Base-by-base conservation (phyloP, 345 rosid species). In the Hypericum androsaemum region DNA sequence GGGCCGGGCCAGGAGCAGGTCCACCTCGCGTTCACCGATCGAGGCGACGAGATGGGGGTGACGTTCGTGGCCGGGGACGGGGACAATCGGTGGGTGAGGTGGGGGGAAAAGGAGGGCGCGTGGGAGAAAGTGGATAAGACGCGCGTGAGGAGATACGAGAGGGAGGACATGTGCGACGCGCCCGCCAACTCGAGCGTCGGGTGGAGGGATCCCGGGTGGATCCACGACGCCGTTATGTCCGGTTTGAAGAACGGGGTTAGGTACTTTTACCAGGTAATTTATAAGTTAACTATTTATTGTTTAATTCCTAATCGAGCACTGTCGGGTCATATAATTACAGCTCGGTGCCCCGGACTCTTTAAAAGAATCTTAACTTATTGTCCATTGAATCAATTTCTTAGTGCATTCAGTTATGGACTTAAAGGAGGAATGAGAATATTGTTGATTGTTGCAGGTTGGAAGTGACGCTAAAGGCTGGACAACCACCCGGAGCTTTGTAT, bases 141-240 rank as follows among this genome's bases (percentile, higher is more conserved):
- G 54, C 77, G 77, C 68, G 89, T 69, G 59, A 68, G n/a, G 63
- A 74, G 82, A 75, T 89, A 89, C 39, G 92, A 82, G 75, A 73
- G 57, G 60, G 87, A 82, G 45, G 76, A 84, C 41, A 70, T 89
- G 94, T 86, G 96, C 45, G 82, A 86, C 59, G 62, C 66, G n/a
- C 96, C 96, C 1, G 97, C 97, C 7, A 89, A 89, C 54, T 32
- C 65, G 1, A 73, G 82, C 1, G n/a, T 72, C 16, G 94, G 90
- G 46, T 86, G 97, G 94, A 84, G 97, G 60, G 97, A 89, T 76
- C 94, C 96, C 6, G 94, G 97, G 16, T 89, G 95, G 96, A 73
- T 72, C 15, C 80, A 84, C 47, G 84, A 82, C 45, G 83, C 63
- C 0, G 80, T 90, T 38, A 80, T 90, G 75, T 64, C 60, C 60